These are phyloP conservation scores for Phlebiopsis flavidoalba DNA, from an alignment of 768 basidiomycete genomes.

Conservation along the genomic window DNA sequence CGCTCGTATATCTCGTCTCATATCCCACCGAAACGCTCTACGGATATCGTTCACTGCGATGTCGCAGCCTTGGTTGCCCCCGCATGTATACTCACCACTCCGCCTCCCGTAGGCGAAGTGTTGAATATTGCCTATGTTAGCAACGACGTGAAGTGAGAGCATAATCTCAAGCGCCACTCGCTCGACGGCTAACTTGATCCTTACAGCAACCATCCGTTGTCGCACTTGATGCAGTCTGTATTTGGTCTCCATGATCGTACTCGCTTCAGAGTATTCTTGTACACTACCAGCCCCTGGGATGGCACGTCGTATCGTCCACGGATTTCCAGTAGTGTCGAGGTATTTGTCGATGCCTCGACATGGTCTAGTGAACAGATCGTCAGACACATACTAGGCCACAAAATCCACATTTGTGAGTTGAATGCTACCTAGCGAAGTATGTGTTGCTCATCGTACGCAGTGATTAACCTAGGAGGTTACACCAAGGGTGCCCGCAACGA, in stretches of 20 bases:
- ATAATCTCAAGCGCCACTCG: background rate
- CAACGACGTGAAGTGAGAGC: conserved; percentile 38
- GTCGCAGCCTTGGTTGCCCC: conserved; percentile 36
- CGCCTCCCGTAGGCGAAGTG: conserved; percentile 33
- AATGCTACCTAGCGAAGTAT: background rate
- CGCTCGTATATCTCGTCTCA: conserved; percentile 36
- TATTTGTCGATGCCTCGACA: conserved; percentile 38
- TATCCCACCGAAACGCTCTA: conserved; percentile 43
- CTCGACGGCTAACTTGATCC: background rate
- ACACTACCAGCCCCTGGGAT: conserved; percentile 46
- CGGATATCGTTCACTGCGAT: conserved; percentile 39
- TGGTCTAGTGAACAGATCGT: conserved; percentile 32
- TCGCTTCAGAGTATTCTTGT: conserved; percentile 39
- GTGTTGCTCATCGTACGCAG: conserved; percentile 18
- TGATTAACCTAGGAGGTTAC: conserved; percentile 44
- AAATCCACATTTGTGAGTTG: conserved; percentile 41
- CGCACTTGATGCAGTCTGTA: conserved; percentile 48
- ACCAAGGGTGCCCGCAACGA: conserved; percentile 50
- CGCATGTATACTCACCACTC: conserved; percentile 35
- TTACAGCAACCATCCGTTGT: conserved; percentile 44
- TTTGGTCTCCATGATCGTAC: conserved; percentile 37
- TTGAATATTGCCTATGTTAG: conserved; percentile 47
- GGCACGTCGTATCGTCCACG: conserved; percentile 37
- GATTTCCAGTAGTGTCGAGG: conserved; percentile 34
- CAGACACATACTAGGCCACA: conserved; percentile 34